Evolutionary conservation across 768 basidiomycete species (phyloP).

Genomic region (Leucogyrophana mollusca): DNA sequence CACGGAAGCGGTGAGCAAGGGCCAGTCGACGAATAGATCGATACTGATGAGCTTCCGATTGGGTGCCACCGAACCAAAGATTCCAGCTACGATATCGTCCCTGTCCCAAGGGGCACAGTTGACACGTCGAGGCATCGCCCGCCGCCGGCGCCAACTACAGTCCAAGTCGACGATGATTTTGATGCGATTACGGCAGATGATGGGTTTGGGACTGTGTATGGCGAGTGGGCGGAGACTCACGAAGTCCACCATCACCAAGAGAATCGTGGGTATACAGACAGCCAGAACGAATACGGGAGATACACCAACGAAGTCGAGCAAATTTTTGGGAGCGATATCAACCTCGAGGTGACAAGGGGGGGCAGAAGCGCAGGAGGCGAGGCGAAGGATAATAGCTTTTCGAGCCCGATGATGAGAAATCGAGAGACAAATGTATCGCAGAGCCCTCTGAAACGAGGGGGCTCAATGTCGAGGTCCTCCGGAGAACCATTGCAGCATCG

Average conservation of each 20-base stretch:
- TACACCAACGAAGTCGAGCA: constrained; percentile 33
- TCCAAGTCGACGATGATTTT: constrained; percentile 31
- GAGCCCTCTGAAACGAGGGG: constrained; percentile 19
- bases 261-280: constrained; percentile 25
- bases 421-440: constrained; percentile 4
- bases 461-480: constrained; percentile 21
- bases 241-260: constrained; percentile 28
- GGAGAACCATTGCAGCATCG: constrained; percentile 9
- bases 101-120: constrained; percentile 10
- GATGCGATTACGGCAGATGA: constrained; percentile 26
- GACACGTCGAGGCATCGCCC: constrained; percentile 12
- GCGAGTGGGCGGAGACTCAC: constrained; percentile 29
- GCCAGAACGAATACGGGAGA: constrained; percentile 34
- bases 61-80: constrained; percentile 21
- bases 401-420: constrained; percentile 13
- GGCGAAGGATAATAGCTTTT: constrained; percentile 8
- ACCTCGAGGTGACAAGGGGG: neutral
- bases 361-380: constrained; percentile 1
- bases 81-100: constrained; percentile 31
- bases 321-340: constrained; percentile 16
- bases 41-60: constrained; percentile 15
- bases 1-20: constrained; percentile 25
- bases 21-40: neutral
- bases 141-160: constrained; percentile 29
- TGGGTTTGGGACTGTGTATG: constrained; percentile 26